Evolutionary conservation across 176 grass and related monocot species (phyloP), one percentile per base, ranked within the genome.

Genomic region (Microstegium vimineum): DNA sequence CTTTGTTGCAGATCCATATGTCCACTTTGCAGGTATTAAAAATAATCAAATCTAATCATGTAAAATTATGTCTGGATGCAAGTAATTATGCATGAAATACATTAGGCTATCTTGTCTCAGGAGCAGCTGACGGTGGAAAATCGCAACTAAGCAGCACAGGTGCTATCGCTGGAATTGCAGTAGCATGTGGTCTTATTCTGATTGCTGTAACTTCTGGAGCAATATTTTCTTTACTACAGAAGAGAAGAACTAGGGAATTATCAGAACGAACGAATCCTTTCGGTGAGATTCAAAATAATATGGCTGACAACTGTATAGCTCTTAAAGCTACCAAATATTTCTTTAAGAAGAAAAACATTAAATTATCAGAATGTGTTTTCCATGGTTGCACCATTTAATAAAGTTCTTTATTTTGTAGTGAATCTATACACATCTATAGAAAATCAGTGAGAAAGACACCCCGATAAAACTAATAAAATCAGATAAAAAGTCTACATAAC

Each of bases 231-330:
- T 67, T 86, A 35, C 80, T 65, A 65, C 89, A 89, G 76, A 97
- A 83, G 87, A 93, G 74, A 83, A 88, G 71, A 62, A 66, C 64
- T 49, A 68, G 31, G 43, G 74, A 78, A 81, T 77, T 76, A 71
- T 71, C 69, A 33, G 89, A 84, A 89, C 81, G 22, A 77, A 80
- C 84, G 77, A 85, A 89, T 67, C 91, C 91, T 84, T 97, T 97
- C 20, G 94, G 92, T 97, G 78, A 90, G 57, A 13, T 15, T 62
- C 59, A 51, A 79, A 80, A 86, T 8, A 77, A 86, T 52, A 51
- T 41, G 28, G 47, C 62, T 75, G 23, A 51, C 28, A 76, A 79
- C 43, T 66, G 38, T 31, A 32, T 27, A 83, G 43, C 20, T 71
- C 10, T 65, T n/a, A 83, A 56, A 46, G 27, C 56, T 52, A 32